Conservation (phyloP, 768 basidiomycete species). For the Favolaschia claudopus region DNA sequence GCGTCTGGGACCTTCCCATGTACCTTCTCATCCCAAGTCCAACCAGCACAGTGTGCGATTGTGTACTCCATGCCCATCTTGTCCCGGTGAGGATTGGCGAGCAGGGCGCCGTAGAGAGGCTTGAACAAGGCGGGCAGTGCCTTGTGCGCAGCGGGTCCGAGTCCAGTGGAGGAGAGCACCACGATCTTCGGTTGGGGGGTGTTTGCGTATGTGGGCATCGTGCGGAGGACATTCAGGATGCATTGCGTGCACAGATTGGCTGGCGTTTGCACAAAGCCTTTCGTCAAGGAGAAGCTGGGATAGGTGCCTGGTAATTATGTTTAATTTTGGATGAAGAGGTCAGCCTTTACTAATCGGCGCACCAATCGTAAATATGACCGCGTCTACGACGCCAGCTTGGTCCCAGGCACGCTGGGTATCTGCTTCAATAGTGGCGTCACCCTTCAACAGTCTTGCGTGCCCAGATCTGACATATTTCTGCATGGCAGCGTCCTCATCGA, state of each 20-base stretch:
- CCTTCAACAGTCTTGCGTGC: conserved; percentile 61
- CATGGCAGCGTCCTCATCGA: conserved; percentile 61
- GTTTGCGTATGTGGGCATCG: conserved; percentile 48
- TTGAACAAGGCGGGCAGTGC: conserved; percentile 56
- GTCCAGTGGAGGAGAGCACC: conserved; percentile 59
- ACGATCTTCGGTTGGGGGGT: conserved; percentile 57
- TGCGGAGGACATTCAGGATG: conserved; percentile 62
- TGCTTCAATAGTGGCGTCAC: conserved; percentile 62
- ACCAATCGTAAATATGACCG: conserved; percentile 71
- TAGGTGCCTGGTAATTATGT: conserved; percentile 49
- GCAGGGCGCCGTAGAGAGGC: conserved; percentile 54
- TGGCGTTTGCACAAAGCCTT: conserved; percentile 58
- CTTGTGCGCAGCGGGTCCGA: conserved; percentile 53
- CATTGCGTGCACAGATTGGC: conserved; percentile 65
- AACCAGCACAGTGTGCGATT: conserved; percentile 55
- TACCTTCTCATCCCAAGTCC: conserved; percentile 51
- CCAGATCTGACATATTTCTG: conserved; percentile 58
- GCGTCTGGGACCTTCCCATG: conserved; percentile 49
- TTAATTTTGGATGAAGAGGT: too few relatives aligned
- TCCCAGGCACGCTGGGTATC: conserved; percentile 64
- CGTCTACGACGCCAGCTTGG: conserved; percentile 53
- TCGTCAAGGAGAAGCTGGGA: conserved; percentile 51
- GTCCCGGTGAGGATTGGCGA: conserved; percentile 60
- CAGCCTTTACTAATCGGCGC: conserved; percentile 18
- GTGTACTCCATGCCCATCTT: conserved; percentile 67